These are phyloP conservation scores for Echium plantagineum DNA, from an alignment of 257 asterid genomes.

Conservation along the genomic window DNA sequence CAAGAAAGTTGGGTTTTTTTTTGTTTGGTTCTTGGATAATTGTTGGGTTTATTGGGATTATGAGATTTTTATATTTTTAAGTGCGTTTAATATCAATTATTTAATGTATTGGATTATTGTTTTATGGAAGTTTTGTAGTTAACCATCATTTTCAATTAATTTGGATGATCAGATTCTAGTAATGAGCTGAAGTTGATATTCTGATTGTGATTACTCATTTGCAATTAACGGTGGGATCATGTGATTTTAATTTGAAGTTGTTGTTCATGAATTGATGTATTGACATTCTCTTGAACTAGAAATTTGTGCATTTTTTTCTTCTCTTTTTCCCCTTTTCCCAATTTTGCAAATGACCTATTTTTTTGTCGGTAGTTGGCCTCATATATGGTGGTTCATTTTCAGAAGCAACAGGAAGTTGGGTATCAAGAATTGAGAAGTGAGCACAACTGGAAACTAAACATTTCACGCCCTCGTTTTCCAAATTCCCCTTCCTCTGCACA, in stretches of 20 bases:
- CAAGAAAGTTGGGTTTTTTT: background rate
- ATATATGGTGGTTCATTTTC: conserved; percentile 18
- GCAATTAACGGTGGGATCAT: background rate
- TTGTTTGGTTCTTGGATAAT: background rate
- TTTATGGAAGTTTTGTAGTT: background rate
- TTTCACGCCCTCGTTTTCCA: conserved; percentile 34
- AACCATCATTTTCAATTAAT: background rate
- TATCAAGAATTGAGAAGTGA: conserved; percentile 50
- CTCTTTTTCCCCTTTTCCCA: too few relatives aligned
- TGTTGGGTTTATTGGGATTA: background rate
- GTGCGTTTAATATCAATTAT: background rate
- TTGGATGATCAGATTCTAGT: background rate
- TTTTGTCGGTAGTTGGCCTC: conserved; percentile 17
- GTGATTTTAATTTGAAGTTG: background rate
- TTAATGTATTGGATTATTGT: background rate
- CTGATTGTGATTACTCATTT: background rate
- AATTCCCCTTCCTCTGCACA: conserved; percentile 35
- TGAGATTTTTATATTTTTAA: background rate
- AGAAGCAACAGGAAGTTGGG: conserved; percentile 60
- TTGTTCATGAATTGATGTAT: background rate
- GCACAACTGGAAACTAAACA: conserved; percentile 44
- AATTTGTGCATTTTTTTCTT: background rate
- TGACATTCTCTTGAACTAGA: background rate
- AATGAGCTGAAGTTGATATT: background rate
- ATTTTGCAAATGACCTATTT: conserved; percentile 1